Evolutionary conservation across 2,329 filamentous ascomycete genomes (phyloP), one percentile per base, ranked within the genome.

Genomic region (Aspergillus texensis): DNA sequence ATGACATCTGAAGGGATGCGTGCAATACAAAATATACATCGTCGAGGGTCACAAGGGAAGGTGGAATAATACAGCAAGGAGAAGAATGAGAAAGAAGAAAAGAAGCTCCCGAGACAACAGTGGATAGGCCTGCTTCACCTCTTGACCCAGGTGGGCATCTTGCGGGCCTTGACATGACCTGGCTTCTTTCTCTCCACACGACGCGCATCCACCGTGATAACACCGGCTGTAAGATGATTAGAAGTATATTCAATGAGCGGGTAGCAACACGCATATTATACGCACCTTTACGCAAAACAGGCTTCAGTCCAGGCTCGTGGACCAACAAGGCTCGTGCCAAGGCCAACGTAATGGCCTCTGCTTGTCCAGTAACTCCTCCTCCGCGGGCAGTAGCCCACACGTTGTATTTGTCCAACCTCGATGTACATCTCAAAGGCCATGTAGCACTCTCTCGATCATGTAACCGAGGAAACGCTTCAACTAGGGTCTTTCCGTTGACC

Each of bases 141-240:
- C 88, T 97, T 98, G 85, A 98, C 94, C 95, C 96, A 99, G 73
- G 95, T 87, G 65, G 94, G 94, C 88, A 91, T 96, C 89, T 99
- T 99, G 81, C 95, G 91, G 63, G 95, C 94, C 86, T 99, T 99
- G 82, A 96, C 81, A 75, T 93, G 92, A 71, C 95, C 96, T 62
- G 93, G 88, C 87, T 99, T 98, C 89, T 99, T 99, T 79, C 95
- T 94, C 83, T 99, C 95, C 70, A 99, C 96, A 75, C 85, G 89
- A 82, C 94, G 93, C 62, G 90, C 87, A 82, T 99, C 94, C 75
- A 94, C 91, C 58, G 94, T 96, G 68, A 99, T 87, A 79, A 91
- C 93, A 67, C 96, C 96, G 77, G 94, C 95, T 99, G 78, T 62
- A 72, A 70, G 66, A 67, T 62, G 32, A 30, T 72, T 65, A 73